A percentile compares a stretch with the other conserved stretches of the same genome.
Evolutionary conservation across 306 rosid species (phyloP).

Genomic region (Cyclanthera cordifolia): DNA sequence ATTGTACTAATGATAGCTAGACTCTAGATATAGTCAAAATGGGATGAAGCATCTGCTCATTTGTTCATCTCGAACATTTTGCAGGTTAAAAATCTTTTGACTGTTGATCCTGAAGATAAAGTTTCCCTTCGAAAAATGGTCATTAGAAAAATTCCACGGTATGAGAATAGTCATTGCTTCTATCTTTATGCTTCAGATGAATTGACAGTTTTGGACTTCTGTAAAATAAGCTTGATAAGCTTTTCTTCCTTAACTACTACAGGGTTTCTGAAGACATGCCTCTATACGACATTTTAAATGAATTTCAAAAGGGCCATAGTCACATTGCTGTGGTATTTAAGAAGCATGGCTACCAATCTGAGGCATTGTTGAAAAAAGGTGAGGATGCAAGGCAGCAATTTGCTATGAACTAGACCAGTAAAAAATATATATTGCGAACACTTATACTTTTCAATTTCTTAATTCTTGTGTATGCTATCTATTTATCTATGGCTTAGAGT

Average conservation of each 20-base stretch:
- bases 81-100: slow-evolving; percentile 88
- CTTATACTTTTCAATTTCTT: background rate
- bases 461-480: background rate
- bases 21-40: background rate
- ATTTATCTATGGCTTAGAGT: background rate
- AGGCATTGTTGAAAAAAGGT: slow-evolving; percentile 41
- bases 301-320: slow-evolving; percentile 98
- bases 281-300: slow-evolving; percentile 81
- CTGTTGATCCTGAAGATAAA: slow-evolving; percentile 57
- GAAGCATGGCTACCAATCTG: slow-evolving; percentile 30
- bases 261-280: slow-evolving; percentile 98
- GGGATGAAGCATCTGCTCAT: background rate
- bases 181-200: background rate
- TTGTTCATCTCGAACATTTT: slow-evolving; percentile 13
- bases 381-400: background rate
- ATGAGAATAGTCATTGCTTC: slow-evolving; percentile 16
- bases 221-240: background rate
- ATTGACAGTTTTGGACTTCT: slow-evolving; percentile 11
- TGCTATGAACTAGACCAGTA: background rate
- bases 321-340: slow-evolving; percentile 91
- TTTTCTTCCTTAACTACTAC: slow-evolving; percentile 14
- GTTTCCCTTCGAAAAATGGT: slow-evolving; percentile 68
- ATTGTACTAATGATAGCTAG: background rate
- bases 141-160: slow-evolving; percentile 91
- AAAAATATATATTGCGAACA: background rate